phyloP scores from a whole-genome alignment of 345 rosid genomes.

The Eucalyptus sideroxylon region DNA sequence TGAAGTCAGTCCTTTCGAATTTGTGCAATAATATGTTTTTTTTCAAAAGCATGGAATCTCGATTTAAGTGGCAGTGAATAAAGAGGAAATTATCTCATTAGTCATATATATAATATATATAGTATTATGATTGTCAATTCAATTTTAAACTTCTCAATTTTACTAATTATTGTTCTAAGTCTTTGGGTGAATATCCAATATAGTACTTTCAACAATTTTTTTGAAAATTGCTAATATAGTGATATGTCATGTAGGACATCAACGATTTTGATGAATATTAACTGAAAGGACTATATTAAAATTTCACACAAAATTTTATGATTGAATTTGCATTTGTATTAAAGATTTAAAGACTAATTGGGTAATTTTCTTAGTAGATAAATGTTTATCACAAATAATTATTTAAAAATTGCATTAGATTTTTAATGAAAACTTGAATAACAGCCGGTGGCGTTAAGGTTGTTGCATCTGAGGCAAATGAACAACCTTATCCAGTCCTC shows the following conservation, averaged over 20 bases:
- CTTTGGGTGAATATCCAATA: not conserved
- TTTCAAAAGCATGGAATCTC: not conserved
- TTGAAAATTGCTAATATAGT: not conserved
- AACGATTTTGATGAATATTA: not conserved
- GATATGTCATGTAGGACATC: not conserved
- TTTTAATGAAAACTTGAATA: not conserved
- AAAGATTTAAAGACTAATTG: not conserved
- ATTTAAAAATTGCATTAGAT: not conserved
- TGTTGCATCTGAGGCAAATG: not conserved
- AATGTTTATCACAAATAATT: not conserved
- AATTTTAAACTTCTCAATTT: fast-evolving
- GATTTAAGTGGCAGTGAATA: not conserved
- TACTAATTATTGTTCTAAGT: not conserved
- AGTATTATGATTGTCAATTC: not conserved
- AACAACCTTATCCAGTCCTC: not conserved
- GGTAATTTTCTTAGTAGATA: not conserved
- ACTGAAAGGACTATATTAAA: fast-evolving
- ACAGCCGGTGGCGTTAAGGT: not conserved
- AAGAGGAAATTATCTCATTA: not conserved
- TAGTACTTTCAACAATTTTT: not conserved
- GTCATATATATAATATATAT: not conserved
- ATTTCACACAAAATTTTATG: not conserved
- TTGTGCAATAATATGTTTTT: not conserved
- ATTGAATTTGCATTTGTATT: fast-evolving
- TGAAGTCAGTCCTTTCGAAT: not conserved